A percentile compares a stretch with the other conserved stretches of the same genome.
These are phyloP conservation scores for Neurospora sp. DNA, from an alignment of 495 filamentous ascomycete genomes.

Conservation along the genomic window DNA sequence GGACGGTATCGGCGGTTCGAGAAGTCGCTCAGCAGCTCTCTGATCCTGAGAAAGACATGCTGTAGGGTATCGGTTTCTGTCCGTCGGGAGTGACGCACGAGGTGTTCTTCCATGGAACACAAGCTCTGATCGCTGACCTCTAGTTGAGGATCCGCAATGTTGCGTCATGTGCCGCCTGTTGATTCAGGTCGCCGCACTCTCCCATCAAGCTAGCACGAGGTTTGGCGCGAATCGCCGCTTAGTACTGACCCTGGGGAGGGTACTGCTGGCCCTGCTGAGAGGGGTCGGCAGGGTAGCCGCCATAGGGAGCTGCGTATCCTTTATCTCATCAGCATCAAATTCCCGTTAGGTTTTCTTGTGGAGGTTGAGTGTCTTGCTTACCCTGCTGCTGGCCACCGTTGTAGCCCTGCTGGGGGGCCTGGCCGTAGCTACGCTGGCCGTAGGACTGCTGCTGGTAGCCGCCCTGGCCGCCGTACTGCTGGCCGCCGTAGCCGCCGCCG, in stretches of 20 bases:
- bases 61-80: not conserved
- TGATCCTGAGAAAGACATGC: not conserved
- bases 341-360: slow-evolving; percentile 14
- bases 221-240: slow-evolving; percentile 1
- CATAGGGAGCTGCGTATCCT: slow-evolving; percentile 13
- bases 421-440: not conserved
- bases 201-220: not conserved
- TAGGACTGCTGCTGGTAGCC: slow-evolving; percentile 3
- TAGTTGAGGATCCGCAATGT: not conserved
- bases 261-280: slow-evolving; percentile 19
- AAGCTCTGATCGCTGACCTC: not conserved
- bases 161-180: not conserved
- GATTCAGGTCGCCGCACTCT: not conserved
- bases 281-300: slow-evolving; percentile 28
- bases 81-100: not conserved
- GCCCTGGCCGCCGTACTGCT: not conserved
- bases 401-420: not conserved
- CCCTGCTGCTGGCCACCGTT: not conserved
- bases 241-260: slow-evolving; percentile 23
- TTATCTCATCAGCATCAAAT: slow-evolving; percentile 1
- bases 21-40: not conserved
- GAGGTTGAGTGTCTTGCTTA: slow-evolving; percentile 13
- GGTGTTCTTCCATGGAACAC: not conserved
- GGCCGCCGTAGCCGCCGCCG: not conserved
- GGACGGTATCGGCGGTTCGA: not conserved